Evolutionary conservation across 208 protist genomes (phyloP).

Genomic region (Perkinsela sp.): DNA sequence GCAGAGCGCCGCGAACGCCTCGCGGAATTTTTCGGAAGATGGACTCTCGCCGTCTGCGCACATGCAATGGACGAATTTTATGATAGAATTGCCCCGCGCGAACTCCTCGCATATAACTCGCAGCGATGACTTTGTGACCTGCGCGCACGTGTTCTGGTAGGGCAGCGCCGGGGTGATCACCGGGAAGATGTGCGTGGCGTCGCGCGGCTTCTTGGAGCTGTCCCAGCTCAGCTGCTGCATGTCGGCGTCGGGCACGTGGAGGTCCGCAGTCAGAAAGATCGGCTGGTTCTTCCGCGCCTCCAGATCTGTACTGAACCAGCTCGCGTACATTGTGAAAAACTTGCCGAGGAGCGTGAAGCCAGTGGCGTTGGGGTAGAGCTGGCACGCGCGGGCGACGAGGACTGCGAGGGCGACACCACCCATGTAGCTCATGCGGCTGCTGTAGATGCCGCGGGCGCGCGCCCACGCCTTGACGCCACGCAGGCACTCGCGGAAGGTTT

Average conservation of each 20-base stretch:
- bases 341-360: conserved; percentile 53
- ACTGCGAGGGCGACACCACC: conserved; percentile 89
- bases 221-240: conserved; percentile 44
- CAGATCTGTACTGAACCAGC: conserved; percentile 66
- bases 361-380: conserved; percentile 84
- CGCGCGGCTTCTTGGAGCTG: conserved; percentile 36
- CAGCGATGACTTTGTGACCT: conserved; percentile 77
- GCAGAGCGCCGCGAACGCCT: conserved; percentile 43
- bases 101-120: conserved; percentile 76
- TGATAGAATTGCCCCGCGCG: conserved; percentile 49
- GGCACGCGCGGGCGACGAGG: conserved; percentile 76
- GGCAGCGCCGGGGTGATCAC: conserved; percentile 90
- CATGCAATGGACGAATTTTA: conserved; percentile 13
- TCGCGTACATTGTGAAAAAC: conserved; percentile 72
- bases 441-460: conserved; percentile 71
- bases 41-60: conserved; percentile 14
- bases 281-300: conserved; percentile 39
- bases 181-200: conserved; percentile 77
- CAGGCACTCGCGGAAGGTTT: conserved; percentile 71
- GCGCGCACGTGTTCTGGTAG: conserved; percentile 86
- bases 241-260: conserved; percentile 27
- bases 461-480: conserved; percentile 88
- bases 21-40: conserved; percentile 16
- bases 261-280: conserved; percentile 38
- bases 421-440: conserved; percentile 82